phyloP scores from a whole-genome alignment of 2,329 filamentous ascomycete species.

The Phialophora tarda region DNA sequence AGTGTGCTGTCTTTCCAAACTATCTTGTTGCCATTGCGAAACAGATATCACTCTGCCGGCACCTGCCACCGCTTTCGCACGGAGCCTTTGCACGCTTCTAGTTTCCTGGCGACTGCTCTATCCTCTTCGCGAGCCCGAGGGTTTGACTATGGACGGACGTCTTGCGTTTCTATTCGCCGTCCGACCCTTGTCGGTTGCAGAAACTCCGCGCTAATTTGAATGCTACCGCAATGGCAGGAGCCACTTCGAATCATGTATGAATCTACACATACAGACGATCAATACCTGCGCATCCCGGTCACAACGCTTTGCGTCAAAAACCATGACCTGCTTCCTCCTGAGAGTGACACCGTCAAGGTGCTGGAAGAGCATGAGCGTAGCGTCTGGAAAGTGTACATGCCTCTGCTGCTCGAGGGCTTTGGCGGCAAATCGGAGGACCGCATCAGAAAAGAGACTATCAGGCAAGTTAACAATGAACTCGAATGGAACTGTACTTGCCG shows the following conservation, averaged over 20 bases:
- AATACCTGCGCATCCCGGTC: not conserved
- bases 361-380: not conserved
- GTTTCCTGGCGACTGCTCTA: not conserved
- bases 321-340: not conserved
- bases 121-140: not conserved
- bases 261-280: not conserved
- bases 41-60: not conserved
- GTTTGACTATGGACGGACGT: not conserved
- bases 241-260: conserved; percentile 5
- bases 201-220: not conserved
- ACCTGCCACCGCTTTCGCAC: not conserved
- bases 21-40: not conserved
- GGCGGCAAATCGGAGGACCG: not conserved
- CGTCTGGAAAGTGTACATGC: not conserved
- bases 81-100: too few species aligned
- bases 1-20: not conserved
- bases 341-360: not conserved
- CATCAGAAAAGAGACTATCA: not conserved
- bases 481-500: too few species aligned
- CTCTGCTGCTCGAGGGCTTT: not conserved
- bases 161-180: not conserved
- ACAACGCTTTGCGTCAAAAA: not conserved
- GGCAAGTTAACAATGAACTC: too few species aligned
- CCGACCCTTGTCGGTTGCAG: not conserved
- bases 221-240: not conserved